These are phyloP conservation scores for Talaromyces verruculosus DNA, from an alignment of 2,329 filamentous ascomycete species.

Conservation along the genomic window DNA sequence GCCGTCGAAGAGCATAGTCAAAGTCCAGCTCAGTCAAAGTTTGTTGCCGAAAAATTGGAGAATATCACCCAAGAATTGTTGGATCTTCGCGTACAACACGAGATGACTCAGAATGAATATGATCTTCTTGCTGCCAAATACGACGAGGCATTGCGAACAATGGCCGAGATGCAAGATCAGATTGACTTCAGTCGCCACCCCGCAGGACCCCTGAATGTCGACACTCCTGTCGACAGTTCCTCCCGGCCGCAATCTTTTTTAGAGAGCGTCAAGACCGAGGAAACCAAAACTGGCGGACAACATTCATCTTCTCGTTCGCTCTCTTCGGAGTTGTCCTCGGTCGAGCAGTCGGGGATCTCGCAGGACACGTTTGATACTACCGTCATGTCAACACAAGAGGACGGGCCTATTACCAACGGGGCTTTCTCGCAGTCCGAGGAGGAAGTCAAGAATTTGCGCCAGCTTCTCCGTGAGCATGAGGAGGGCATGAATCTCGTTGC, in stretches of 20 bases:
- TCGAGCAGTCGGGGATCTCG: slow-evolving; percentile 70
- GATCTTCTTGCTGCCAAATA: slow-evolving; percentile 84
- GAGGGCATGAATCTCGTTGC: slow-evolving; percentile 70
- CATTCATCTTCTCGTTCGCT: slow-evolving; percentile 84
- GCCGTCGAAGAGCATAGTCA: slow-evolving; percentile 47
- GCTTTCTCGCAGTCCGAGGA: slow-evolving; percentile 50
- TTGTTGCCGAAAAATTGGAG: slow-evolving; percentile 90
- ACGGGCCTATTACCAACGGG: slow-evolving; percentile 29
- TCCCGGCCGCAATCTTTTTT: slow-evolving; percentile 77
- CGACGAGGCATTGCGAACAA: slow-evolving; percentile 76
- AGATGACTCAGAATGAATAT: slow-evolving; percentile 76
- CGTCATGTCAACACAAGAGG: slow-evolving; percentile 32
- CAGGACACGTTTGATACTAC: slow-evolving; percentile 64
- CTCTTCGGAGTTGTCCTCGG: slow-evolving; percentile 89
- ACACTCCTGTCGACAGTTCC: slow-evolving; percentile 42
- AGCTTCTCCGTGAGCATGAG: slow-evolving; percentile 73
- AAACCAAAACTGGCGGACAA: slow-evolving; percentile 66
- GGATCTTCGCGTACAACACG: slow-evolving; percentile 86
- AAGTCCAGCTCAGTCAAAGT: slow-evolving; percentile 77
- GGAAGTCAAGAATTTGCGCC: slow-evolving; percentile 71
- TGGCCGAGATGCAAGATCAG: slow-evolving; percentile 79
- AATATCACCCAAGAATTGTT: slow-evolving; percentile 87
- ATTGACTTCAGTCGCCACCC: slow-evolving; percentile 73
- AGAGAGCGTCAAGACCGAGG: slow-evolving; percentile 71
- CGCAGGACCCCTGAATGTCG: slow-evolving; percentile 46